Evolutionary conservation across 2,329 filamentous ascomycete species (phyloP), one percentile per base, ranked within the genome.

Genomic region (Sporothrix euskadiensis): DNA sequence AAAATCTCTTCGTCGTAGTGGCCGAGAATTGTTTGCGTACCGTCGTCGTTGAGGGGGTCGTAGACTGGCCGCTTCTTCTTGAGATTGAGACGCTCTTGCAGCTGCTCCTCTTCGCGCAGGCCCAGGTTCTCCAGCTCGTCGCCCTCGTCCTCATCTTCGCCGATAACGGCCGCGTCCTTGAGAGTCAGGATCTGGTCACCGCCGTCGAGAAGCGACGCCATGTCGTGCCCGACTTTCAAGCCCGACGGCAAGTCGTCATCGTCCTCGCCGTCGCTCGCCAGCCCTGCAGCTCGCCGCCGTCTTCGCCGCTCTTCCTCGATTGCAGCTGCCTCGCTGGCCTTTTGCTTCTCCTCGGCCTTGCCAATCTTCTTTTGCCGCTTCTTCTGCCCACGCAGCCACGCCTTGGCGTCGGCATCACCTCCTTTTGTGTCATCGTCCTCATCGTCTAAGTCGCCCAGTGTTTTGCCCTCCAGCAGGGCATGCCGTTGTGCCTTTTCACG

Each of bases 1-100:
- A 92, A 89, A 71, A 98, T 97, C 79, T 97, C 95, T 76, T 98
- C 96, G 78, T 98, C 96, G 79, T 99, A 99, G 78, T 99, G 95
- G 16, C 92, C 89, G 57, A 99, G 83, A 32, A 99, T 90, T 6
- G 88, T 87, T 22, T 87, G 87, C 73, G 90, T 85, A 14, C 88
- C 87, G 39, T 90, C 87, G 61, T 92, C 91, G 47, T 91, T 84
- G 14, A 77, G 54, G 0, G 95, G 94, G 78, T 99, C 93, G 81
- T 99, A 99, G 0, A 90, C 90, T 0, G 92, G 91, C 79, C 91
- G 93, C 81, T 94, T 94, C 86, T 97, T 98, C 84, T 98, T 97
- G 56, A 94, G 83, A 57, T 96, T 90, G 14, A 98, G 84, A 77
- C 89, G 91, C 78, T 98, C 93, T 61, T 88, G 85, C 30, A 94